These are phyloP conservation scores for Saccharum officinarum DNA, from an alignment of 176 grass and related monocot species.

Conservation along the genomic window DNA sequence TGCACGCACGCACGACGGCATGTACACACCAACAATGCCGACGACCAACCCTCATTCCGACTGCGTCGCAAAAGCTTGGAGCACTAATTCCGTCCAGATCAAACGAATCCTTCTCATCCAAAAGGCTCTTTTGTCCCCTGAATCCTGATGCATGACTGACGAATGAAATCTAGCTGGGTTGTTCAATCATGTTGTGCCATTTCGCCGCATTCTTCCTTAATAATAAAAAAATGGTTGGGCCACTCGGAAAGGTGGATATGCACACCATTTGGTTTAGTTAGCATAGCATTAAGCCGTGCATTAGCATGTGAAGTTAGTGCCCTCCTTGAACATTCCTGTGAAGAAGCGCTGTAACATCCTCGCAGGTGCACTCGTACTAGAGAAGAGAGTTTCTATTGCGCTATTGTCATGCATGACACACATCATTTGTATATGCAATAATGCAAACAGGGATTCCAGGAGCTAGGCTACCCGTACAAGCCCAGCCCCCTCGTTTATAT, in stretches of 20 bases:
- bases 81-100: not conserved
- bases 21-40: not conserved
- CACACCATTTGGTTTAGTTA: not conserved
- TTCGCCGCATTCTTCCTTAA: not conserved
- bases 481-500: not conserved
- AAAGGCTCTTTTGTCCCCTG: not conserved
- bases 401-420: not conserved
- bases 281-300: not conserved
- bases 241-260: not conserved
- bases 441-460: not conserved
- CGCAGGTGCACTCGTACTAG: not conserved
- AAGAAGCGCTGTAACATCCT: not conserved
- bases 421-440: not conserved
- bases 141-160: not conserved
- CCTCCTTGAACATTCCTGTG: not conserved
- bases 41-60: not conserved
- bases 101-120: not conserved
- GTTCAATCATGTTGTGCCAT: not conserved
- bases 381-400: not conserved
- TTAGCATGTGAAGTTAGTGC: conserved; percentile 25
- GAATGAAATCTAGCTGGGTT: not conserved
- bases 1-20: not conserved
- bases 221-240: too few relatives aligned
- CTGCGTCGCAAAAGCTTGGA: not conserved
- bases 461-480: not conserved